These are phyloP conservation scores for Monosporozyma siamensis DNA, from an alignment of 805 yeast species.

Conservation along the genomic window DNA sequence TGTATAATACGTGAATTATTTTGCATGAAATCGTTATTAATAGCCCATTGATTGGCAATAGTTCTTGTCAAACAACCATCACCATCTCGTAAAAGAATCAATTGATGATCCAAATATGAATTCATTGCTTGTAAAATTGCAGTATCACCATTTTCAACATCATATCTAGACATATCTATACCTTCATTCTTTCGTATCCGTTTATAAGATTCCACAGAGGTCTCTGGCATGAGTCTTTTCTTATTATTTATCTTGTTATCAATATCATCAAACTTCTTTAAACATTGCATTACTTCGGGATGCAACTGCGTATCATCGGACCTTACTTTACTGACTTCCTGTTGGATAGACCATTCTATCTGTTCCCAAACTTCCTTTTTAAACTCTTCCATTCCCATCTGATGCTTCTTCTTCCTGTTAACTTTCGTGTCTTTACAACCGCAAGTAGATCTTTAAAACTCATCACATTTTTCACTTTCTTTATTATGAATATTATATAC, in stretches of 20 bases:
- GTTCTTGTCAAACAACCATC: conserved; percentile 29
- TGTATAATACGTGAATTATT: conserved; percentile 25
- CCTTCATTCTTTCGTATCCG: neutral
- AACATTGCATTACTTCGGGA: conserved; percentile 10
- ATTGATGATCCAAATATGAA: conserved; percentile 27
- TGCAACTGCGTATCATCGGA: conserved; percentile 11
- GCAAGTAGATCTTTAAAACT: no score
- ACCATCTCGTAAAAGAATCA: conserved; percentile 29
- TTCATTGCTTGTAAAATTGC: conserved; percentile 7
- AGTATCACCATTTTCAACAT: neutral
- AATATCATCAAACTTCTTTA: neutral
- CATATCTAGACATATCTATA: conserved; percentile 1
- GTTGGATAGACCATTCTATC: neutral
- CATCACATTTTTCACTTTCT: neutral
- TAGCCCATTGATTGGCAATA: conserved; percentile 31
- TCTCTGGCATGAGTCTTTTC: no score
- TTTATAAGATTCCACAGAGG: no score
- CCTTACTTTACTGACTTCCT: conserved; percentile 10
- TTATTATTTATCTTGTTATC: neutral
- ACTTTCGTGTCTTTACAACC: no score
- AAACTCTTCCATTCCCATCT: neutral
- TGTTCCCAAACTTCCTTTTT: neutral
- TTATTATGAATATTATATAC: neutral
- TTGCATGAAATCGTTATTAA: conserved; percentile 29
- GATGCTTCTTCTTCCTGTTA: no score